Evolutionary conservation across 2,329 filamentous ascomycete species (phyloP), one percentile per base, ranked within the genome.

Genomic region (Paradendryphiella salina): DNA sequence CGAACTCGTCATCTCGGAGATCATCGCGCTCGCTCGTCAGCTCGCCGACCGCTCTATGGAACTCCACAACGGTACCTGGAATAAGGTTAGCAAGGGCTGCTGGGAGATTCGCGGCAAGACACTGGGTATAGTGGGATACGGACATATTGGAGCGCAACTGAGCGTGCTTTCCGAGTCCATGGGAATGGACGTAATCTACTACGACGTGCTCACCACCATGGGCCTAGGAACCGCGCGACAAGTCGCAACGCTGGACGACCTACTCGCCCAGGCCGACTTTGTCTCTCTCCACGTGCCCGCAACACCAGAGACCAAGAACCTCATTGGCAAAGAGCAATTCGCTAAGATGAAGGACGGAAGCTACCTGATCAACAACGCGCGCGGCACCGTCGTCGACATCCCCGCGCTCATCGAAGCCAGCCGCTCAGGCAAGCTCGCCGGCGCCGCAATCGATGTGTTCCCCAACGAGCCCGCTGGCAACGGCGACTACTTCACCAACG

Each of bases 81-180:
- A 97, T 76, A 99, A 99, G 79, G 92, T 97, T 68, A 96, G 91
- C 79, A 82, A 84, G 67, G 92, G 89, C 70, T 99, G 94, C 82
- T 97, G 94, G 94, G 94, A 99, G 75, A 91, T 97, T 66, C 86
- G 94, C 66, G 94, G 94, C 73, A 99, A 99, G 82, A 97, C 93
- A 35, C 82, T 99, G 45, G 94, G 89, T 56, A 97, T 99, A 67
- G 85, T 99, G 60, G 94, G 94, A 23, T 99, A 99, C 70, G 94
- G 94, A 56, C 94, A 99, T 72, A 97, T 99, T 71, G 94, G 94
- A 56, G 92, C 90, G 43, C 94, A 99, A 75, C 79, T 99, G 58
- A 97, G 92, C 0, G 94, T 99, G 34, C 80, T 99, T 57, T 92
- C 94, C 21, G 94, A 99, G 76, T 86, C 93, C 18, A 96, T 99